These are phyloP conservation scores for Ophiocordyceps camponoti-rufipedis DNA, from an alignment of 2,329 filamentous ascomycete species.

Conservation along the genomic window DNA sequence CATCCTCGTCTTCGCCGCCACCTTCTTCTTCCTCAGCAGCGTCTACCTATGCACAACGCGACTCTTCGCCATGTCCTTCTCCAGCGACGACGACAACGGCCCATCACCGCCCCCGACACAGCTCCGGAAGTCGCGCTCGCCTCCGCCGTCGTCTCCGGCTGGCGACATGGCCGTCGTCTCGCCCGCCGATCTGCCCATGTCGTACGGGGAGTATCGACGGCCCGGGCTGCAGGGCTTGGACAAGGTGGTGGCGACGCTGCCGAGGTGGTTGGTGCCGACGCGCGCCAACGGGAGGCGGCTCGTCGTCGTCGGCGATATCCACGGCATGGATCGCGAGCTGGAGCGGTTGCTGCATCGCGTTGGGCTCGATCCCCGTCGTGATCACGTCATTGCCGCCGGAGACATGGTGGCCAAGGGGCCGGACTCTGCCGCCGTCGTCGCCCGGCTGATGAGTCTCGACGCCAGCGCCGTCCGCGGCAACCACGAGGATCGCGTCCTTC, in stretches of 20 bases:
- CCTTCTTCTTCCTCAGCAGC: conserved; percentile 15
- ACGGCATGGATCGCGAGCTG: conserved; percentile 62
- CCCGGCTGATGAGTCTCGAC: conserved; percentile 51
- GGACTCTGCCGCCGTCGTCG: conserved; percentile 60
- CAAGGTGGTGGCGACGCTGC: conserved; percentile 12
- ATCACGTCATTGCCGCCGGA: conserved; percentile 61
- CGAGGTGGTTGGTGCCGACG: conserved; percentile 13
- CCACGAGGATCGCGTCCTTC: conserved; percentile 76
- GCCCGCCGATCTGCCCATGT: conserved; percentile 17
- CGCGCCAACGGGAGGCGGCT: conserved; percentile 35
- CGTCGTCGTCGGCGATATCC: conserved; percentile 78
- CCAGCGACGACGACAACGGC: not conserved
- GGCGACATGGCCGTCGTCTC: conserved; percentile 5
- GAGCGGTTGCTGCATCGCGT: conserved; percentile 47
- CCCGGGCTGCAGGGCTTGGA: conserved; percentile 16
- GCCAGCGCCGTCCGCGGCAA: conserved; percentile 81
- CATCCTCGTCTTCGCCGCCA: conserved; percentile 11
- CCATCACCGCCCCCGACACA: not conserved
- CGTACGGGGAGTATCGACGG: conserved; percentile 20
- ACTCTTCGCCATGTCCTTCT: conserved; percentile 9
- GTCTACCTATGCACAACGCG: conserved; percentile 16
- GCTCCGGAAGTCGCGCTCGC: no score
- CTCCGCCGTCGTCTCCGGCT: not conserved
- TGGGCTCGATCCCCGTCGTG: conserved; percentile 34
- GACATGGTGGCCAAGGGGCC: conserved; percentile 79